Evolutionary conservation across 208 protist genomes (phyloP), one percentile per base, ranked within the genome.

Genomic region (Crithidia bombi): DNA sequence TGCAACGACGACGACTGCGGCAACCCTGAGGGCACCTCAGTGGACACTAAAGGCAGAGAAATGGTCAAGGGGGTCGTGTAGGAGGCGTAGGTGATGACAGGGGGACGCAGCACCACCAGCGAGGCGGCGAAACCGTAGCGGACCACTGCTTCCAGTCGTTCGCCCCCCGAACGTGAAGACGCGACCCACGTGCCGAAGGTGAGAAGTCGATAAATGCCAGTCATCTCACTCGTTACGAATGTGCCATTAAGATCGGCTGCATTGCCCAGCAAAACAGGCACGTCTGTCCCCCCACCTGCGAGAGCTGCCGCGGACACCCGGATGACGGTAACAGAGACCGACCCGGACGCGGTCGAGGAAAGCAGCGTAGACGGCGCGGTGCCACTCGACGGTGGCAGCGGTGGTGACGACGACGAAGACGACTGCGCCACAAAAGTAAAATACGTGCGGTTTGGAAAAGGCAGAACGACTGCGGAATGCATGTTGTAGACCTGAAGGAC

Each of bases 71-170:
- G 12, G 3, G 54, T 1, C 35, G 21, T 52, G 58, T 65, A 65
- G 28, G 43, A 54, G 10, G 9, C 17, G 44, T 36, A 65, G 5
- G 25, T 41, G n/a, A 75, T 25, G 9, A 63, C 36, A 10, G 74
- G 74, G 3, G 74, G 61, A 6, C 52, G 61, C 33, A 80, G 26
- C 0, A 51, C 26, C 28, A 75, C 10, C 12, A 73, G 47, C 15
- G 68, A 51, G 3, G 43, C 63, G 10, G 66, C 23, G 4, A 47
- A 32, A n/a, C 63, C 68, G 7, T 44, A 44, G 15, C 15, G 23
- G 30, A 32, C 30, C 25, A 19, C 51, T 57, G 30, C 0, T 57
- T 5, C 3, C 15, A n/a, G 5, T 54, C 30, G 56, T 14, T 2
- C n/a, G n/a, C n/a, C n/a, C n/a, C n/a, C n/a, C n/a, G n/a, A n/a